Evolutionary conservation across 805 yeast species (phyloP).

Genomic region (Ogataea minuta): DNA sequence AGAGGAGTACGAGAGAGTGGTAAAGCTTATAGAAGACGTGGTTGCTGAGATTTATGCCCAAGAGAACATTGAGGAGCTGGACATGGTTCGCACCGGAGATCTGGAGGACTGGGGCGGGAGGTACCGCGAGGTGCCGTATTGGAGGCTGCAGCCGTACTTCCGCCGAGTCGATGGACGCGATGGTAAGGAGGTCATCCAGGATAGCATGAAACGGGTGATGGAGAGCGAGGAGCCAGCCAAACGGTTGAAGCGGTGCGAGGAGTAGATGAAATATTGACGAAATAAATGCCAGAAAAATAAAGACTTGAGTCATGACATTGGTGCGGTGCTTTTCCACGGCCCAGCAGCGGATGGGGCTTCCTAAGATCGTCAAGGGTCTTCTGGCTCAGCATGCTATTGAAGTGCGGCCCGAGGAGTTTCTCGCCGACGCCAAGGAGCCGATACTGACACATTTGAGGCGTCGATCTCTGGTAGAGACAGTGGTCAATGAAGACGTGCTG

Average conservation of each 20-base stretch:
- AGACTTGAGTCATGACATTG: conserved; percentile 8
- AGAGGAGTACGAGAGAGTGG: conserved; percentile 49
- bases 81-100: conserved; percentile 54
- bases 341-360: conserved; percentile 2
- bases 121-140: conserved; percentile 81
- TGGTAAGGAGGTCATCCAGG: conserved; percentile 40
- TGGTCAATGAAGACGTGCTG: conserved; percentile 36
- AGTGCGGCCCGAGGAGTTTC: conserved; percentile 23
- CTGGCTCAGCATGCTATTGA: conserved; percentile 22
- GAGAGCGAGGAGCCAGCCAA: conserved; percentile 15
- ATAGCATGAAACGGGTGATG: conserved; percentile 19
- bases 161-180: conserved; percentile 81
- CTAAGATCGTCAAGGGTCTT: conserved; percentile 8
- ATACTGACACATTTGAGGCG: conserved; percentile 39
- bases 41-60: conserved; percentile 57
- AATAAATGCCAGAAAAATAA: conserved; percentile 4
- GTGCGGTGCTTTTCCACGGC: conserved; percentile 3
- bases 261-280: background rate
- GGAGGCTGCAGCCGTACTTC: conserved; percentile 97
- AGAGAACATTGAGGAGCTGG: conserved; percentile 53
- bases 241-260: conserved; percentile 1
- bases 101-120: conserved; percentile 71
- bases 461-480: conserved; percentile 46
- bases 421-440: conserved; percentile 36
- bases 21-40: conserved; percentile 61